phyloP scores from a whole-genome alignment of 768 basidiomycete genomes.

The Amanita fuliginea region DNA sequence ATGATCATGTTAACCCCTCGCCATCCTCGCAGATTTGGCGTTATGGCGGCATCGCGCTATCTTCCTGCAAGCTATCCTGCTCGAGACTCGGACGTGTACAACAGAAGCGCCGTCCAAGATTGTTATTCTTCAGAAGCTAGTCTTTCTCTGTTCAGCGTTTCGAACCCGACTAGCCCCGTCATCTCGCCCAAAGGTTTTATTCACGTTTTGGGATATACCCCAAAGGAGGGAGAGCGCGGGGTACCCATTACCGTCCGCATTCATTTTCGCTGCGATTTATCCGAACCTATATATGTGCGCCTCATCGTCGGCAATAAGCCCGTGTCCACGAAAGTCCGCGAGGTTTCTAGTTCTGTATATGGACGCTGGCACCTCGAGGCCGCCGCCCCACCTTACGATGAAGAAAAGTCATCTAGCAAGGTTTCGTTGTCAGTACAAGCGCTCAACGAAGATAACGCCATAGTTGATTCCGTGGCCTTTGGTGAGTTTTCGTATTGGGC shows the following conservation, averaged over 20 bases:
- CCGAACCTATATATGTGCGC: conserved; percentile 52
- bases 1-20: conserved; percentile 2
- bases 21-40: not conserved
- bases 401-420: conserved; percentile 29
- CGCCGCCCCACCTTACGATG: conserved; percentile 42
- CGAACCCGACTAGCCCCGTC: conserved; percentile 17
- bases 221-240: conserved; percentile 52
- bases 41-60: conserved; percentile 4
- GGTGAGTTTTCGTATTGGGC: conserved; percentile 62
- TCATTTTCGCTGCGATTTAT: conserved; percentile 39
- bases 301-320: conserved; percentile 65
- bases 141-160: not conserved
- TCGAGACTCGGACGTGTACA: not conserved
- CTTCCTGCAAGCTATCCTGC: not conserved
- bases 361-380: conserved; percentile 60
- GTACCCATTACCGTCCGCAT: conserved; percentile 55
- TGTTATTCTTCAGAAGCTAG: not conserved
- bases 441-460: conserved; percentile 36
- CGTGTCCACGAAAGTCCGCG: conserved; percentile 54
- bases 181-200: conserved; percentile 44
- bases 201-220: conserved; percentile 54
- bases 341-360: conserved; percentile 32
- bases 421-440: conserved; percentile 54
- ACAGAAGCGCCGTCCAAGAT: not conserved
- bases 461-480: conserved; percentile 59